Percentiles rank a stretch among this genome's conserved stretches.
Conservation (phyloP, 2,329 filamentous ascomycete genomes). For the Aaosphaeria arxii region DNA sequence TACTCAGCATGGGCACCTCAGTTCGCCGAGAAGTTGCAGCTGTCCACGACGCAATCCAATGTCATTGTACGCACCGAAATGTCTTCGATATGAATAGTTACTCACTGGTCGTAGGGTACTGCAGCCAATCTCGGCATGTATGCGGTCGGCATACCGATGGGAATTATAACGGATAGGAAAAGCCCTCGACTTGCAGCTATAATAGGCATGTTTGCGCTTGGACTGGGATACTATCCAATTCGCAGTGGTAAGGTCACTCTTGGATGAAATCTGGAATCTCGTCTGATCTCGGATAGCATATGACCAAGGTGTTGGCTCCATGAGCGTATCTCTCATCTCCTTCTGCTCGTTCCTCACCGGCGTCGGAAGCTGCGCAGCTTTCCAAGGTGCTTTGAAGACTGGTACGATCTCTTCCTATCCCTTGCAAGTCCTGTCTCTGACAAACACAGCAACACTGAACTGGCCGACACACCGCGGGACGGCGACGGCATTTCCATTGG, state of each 20-base stretch:
- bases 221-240: conserved; percentile 81
- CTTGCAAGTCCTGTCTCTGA: conserved; percentile 9
- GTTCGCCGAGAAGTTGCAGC: conserved; percentile 80
- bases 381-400: conserved; percentile 80
- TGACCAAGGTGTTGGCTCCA: conserved; percentile 60
- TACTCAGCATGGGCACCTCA: conserved; percentile 98
- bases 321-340: conserved; percentile 61
- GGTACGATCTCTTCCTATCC: conserved; percentile 35
- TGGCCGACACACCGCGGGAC: conserved; percentile 90
- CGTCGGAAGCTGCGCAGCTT: conserved; percentile 86
- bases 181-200: conserved; percentile 78
- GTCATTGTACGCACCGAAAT: conserved; percentile 64
- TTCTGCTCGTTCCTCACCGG: conserved; percentile 85
- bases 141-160: conserved; percentile 81
- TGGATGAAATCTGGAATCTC: too few species aligned
- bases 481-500: conserved; percentile 88
- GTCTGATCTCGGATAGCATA: conserved; percentile 57
- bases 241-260: conserved; percentile 49
- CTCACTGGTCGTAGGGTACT: conserved; percentile 46
- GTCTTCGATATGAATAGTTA: conserved; percentile 11
- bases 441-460: conserved; percentile 70
- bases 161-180: conserved; percentile 78
- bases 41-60: conserved; percentile 92
- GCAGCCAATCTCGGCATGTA: conserved; percentile 93
- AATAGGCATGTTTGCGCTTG: conserved; percentile 69